Evolutionary conservation across 139 green algal species (phyloP).

Genomic region (Gonium pectorale): DNA sequence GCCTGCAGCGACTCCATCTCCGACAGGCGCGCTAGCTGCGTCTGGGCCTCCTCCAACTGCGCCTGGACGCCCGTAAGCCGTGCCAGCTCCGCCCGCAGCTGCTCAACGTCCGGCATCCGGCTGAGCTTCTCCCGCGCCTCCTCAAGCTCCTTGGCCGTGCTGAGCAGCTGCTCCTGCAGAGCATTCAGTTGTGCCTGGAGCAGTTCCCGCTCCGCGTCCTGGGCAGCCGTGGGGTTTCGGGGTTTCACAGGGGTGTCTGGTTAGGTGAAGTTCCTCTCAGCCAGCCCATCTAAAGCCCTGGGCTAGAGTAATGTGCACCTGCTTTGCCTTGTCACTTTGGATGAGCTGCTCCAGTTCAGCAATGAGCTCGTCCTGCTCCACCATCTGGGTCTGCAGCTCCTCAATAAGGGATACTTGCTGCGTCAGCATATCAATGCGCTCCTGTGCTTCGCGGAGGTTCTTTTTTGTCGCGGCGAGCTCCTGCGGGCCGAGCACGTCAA

Average conservation of each 20-base stretch:
- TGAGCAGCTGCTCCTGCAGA: background rate
- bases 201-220: slow-evolving; percentile 15
- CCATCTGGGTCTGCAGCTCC: slow-evolving; percentile 46
- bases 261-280: no score
- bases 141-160: slow-evolving; percentile 9
- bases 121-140: background rate
- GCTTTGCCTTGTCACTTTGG: slow-evolving; percentile 13
- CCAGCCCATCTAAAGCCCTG: no score
- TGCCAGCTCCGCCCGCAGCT: slow-evolving; percentile 27
- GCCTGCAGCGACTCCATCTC: slow-evolving; percentile 3
- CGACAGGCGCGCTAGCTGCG: background rate
- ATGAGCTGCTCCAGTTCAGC: slow-evolving; percentile 24
- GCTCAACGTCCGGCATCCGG: slow-evolving; percentile 5
- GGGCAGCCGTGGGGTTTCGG: no score
- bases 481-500: background rate
- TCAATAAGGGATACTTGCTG: slow-evolving; percentile 43
- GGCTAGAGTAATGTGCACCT: slow-evolving; percentile 7
- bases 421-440: slow-evolving; percentile 43
- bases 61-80: slow-evolving; percentile 29
- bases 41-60: slow-evolving; percentile 45
- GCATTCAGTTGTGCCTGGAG: background rate
- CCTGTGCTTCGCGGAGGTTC: slow-evolving; percentile 34
- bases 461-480: slow-evolving; percentile 34
- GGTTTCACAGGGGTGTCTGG: no score
- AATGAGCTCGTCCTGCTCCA: slow-evolving; percentile 50